Percentiles rank a stretch among this genome's conserved stretches.
These are phyloP conservation scores for Echria macrotheca DNA, from an alignment of 495 filamentous ascomycete species.

Conservation along the genomic window DNA sequence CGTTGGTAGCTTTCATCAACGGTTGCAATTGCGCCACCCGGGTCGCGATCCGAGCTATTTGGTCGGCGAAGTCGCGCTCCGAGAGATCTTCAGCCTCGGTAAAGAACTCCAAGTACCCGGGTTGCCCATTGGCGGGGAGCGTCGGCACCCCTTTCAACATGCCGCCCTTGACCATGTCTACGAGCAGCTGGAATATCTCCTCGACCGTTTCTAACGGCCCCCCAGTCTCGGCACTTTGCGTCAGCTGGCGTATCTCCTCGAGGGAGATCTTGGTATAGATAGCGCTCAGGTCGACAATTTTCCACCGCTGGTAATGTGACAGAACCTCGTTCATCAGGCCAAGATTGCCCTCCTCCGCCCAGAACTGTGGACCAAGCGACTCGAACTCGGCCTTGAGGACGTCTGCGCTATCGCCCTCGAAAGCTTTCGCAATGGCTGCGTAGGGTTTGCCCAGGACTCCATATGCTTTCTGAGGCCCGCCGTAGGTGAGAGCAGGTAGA, in stretches of 20 bases:
- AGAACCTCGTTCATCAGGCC: constrained; percentile 44
- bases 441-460: constrained; percentile 64
- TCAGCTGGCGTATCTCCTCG: constrained; percentile 42
- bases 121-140: constrained; percentile 32
- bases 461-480: constrained; percentile 50
- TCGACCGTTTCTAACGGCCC: constrained; percentile 44
- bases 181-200: constrained; percentile 40
- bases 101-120: constrained; percentile 37
- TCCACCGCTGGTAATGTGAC: constrained; percentile 44
- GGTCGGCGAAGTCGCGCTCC: constrained; percentile 41
- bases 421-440: constrained; percentile 59
- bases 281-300: constrained; percentile 38
- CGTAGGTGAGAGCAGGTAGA: constrained; percentile 32
- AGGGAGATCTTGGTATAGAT: constrained; percentile 50
- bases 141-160: constrained; percentile 52
- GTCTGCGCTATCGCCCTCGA: constrained; percentile 52
- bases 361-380: constrained; percentile 46
- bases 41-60: constrained; percentile 36
- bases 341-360: constrained; percentile 51
- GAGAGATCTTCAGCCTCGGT: constrained; percentile 28
- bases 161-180: constrained; percentile 52
- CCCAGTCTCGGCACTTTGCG: constrained; percentile 45
- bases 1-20: constrained; percentile 44
- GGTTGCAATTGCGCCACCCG: constrained; percentile 41
- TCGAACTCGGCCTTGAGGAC: constrained; percentile 56